Evolutionary conservation across 257 asterid species (phyloP).

Genomic region (Hygrophila difformis): DNA sequence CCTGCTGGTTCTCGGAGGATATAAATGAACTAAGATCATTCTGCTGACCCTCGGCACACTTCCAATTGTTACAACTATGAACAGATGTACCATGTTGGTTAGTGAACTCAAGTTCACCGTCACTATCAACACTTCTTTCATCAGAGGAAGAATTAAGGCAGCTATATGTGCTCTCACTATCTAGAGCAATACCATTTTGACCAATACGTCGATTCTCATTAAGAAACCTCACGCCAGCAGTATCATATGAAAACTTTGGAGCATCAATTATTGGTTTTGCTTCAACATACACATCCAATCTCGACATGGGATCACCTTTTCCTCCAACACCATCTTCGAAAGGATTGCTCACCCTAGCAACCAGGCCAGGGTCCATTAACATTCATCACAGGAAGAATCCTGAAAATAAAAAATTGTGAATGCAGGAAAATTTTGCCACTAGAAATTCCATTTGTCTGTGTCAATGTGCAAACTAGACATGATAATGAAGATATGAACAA

Average conservation of each 20-base stretch:
- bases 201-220: slow-evolving; percentile 18
- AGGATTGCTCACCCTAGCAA: slow-evolving; percentile 17
- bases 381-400: slow-evolving; percentile 28
- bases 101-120: slow-evolving; percentile 25
- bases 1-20: slow-evolving; percentile 22
- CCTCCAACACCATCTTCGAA: slow-evolving; percentile 10
- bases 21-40: slow-evolving; percentile 14
- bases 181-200: slow-evolving; percentile 29
- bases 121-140: slow-evolving; percentile 20
- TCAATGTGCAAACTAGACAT: slow-evolving; percentile 2
- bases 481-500: slow-evolving; percentile 1
- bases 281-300: slow-evolving; percentile 20
- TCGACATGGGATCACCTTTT: slow-evolving; percentile 10
- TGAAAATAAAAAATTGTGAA: slow-evolving; percentile 8
- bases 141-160: slow-evolving; percentile 35
- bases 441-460: slow-evolving; percentile 4
- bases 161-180: slow-evolving; percentile 49
- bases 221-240: slow-evolving; percentile 20
- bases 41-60: slow-evolving; percentile 10
- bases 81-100: slow-evolving; percentile 25
- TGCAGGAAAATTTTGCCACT: not conserved
- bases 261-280: slow-evolving; percentile 10
- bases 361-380: slow-evolving; percentile 30
- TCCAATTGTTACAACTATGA: slow-evolving; percentile 19
- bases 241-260: slow-evolving; percentile 15